Evolutionary conservation across 1,284 basidiomycete genomes (phyloP).

Genomic region (Papiliotrema terrestris): DNA sequence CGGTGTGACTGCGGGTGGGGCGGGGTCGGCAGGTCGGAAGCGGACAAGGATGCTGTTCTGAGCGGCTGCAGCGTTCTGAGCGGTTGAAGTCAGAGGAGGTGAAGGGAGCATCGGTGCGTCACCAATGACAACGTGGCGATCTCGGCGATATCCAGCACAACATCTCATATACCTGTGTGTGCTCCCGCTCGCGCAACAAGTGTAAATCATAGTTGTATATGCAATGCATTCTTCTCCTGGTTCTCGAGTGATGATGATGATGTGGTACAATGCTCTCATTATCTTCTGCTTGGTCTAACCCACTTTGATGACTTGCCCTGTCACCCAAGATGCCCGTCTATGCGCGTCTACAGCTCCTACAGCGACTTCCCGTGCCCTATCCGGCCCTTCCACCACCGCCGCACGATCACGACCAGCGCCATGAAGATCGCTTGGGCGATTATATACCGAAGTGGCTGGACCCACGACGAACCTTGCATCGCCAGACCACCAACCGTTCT

Average conservation of each 20-base stretch:
- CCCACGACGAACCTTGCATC: neutral
- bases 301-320: too few relatives aligned
- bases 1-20: neutral
- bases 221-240: too few relatives aligned
- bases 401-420: neutral
- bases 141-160: too few relatives aligned
- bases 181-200: too few relatives aligned
- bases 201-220: too few relatives aligned
- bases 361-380: neutral
- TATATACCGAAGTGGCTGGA: neutral
- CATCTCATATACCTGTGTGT: too few relatives aligned
- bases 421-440: conserved; percentile 1
- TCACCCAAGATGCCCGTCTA: too few relatives aligned
- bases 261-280: too few relatives aligned
- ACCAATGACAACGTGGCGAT: too few relatives aligned
- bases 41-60: conserved; percentile 1
- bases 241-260: too few relatives aligned
- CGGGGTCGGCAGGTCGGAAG: neutral
- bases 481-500: neutral
- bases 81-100: neutral
- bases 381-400: neutral
- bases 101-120: too few relatives aligned
- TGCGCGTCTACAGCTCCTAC: neutral
- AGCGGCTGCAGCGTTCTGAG: neutral
- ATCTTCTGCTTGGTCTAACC: too few relatives aligned